Evolutionary conservation across 441 rosid species (phyloP).

Genomic region (Pelargonium cotyledonis): DNA sequence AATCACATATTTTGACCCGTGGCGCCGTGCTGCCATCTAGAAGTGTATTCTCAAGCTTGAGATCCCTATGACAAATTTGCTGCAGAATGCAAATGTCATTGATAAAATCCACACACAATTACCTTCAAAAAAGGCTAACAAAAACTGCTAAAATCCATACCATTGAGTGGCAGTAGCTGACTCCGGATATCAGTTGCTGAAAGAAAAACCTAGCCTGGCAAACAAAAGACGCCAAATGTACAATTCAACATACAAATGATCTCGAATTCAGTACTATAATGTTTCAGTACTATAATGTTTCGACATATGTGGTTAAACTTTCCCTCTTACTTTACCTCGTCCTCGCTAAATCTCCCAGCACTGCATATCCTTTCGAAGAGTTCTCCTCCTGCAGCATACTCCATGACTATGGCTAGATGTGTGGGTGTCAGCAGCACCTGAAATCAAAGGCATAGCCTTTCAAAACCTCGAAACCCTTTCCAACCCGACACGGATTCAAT

Average conservation of each 20-base stretch:
- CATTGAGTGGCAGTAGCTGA: constrained; percentile 93
- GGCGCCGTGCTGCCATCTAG: constrained; percentile 95
- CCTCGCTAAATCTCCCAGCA: constrained; percentile 97
- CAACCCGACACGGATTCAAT: too few relatives aligned
- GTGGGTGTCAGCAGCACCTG: constrained; percentile 89
- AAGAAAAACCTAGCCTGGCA: constrained; percentile 97
- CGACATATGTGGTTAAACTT: too few relatives aligned
- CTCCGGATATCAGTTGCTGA: constrained; percentile 98
- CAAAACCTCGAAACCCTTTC: too few relatives aligned
- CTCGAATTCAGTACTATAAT: not conserved
- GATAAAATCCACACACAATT: not conserved
- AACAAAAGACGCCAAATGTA: constrained; percentile 36
- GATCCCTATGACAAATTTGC: constrained; percentile 96
- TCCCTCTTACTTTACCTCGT: constrained; percentile 25
- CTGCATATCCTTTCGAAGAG: constrained; percentile 89
- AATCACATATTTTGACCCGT: constrained; percentile 91
- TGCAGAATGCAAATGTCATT: constrained; percentile 20
- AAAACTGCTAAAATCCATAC: constrained; percentile 29
- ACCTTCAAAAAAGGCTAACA: constrained; percentile 35
- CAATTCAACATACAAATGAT: not conserved
- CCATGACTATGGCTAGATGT: constrained; percentile 98
- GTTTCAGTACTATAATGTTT: not conserved
- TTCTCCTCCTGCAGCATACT: constrained; percentile 96
- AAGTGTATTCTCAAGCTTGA: constrained; percentile 86
- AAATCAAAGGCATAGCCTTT: not conserved